Percentiles rank a stretch among this genome's conserved stretches.
Evolutionary conservation across 2,329 filamentous ascomycete species (phyloP).

Genomic region (Annulohypoxylon truncatum): DNA sequence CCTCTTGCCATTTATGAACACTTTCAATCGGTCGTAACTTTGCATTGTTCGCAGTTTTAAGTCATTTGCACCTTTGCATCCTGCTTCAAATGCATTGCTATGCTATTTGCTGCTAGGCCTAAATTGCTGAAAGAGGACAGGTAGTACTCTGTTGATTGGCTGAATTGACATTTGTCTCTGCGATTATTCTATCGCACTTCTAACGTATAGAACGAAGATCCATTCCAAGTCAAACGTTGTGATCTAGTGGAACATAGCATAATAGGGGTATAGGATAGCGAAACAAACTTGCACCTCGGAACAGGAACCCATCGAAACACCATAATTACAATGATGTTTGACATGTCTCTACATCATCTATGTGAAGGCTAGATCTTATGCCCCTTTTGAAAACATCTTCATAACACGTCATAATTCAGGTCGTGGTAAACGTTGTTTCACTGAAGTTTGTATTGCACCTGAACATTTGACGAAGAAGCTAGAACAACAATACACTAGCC

Average conservation of each 20-base stretch:
- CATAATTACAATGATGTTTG: neutral
- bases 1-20: too few relatives aligned
- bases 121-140: too few relatives aligned
- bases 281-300: neutral
- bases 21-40: too few relatives aligned
- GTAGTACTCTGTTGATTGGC: too few relatives aligned
- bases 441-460: slow-evolving; percentile 1
- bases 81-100: too few relatives aligned
- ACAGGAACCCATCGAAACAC: neutral
- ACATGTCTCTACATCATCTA: slow-evolving; percentile 1
- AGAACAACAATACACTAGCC: neutral
- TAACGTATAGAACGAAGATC: too few relatives aligned
- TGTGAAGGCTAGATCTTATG: neutral
- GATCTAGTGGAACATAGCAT: neutral
- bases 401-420: neutral
- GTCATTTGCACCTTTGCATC: too few relatives aligned
- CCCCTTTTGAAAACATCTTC: neutral
- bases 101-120: too few relatives aligned
- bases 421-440: neutral
- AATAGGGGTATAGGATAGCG: neutral
- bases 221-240: neutral
- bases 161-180: too few relatives aligned
- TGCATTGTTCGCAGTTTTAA: too few relatives aligned
- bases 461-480: neutral
- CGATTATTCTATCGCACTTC: too few relatives aligned